These are phyloP conservation scores for Borovskyia barvae DNA, from an alignment of 208 protist genomes.

Conservation along the genomic window DNA sequence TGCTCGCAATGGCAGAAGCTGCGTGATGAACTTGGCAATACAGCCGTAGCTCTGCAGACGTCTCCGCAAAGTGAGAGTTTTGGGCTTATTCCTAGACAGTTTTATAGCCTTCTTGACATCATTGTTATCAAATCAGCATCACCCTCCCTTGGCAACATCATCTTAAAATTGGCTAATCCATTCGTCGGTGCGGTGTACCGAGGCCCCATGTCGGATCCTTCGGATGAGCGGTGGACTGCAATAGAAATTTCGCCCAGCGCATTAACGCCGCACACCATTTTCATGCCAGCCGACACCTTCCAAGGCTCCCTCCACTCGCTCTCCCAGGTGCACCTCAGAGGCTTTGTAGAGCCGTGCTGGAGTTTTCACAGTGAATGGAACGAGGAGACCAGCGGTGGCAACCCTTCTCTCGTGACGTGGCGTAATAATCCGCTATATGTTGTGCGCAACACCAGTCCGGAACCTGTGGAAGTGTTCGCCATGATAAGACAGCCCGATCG, in stretches of 20 bases:
- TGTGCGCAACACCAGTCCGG: conserved; percentile 37
- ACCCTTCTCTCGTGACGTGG: conserved; percentile 64
- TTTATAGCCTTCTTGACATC: conserved; percentile 60
- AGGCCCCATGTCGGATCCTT: conserved; percentile 52
- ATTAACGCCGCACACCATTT: conserved; percentile 40
- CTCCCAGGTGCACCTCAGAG: conserved; percentile 36
- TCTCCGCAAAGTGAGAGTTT: conserved; percentile 18
- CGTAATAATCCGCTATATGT: conserved; percentile 72
- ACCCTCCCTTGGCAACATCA: conserved; percentile 32
- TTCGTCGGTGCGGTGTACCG: conserved; percentile 42
- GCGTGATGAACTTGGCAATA: conserved; percentile 27
- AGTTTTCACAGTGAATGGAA: conserved; percentile 78
- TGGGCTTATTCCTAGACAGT: conserved; percentile 39
- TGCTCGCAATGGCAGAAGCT: conserved; percentile 59
- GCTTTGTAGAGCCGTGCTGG: conserved; percentile 36
- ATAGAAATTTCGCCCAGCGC: conserved; percentile 19
- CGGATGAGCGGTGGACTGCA: conserved; percentile 42
- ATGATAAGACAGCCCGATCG: conserved; percentile 77
- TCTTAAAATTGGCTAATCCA: conserved; percentile 65
- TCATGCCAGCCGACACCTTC: conserved; percentile 56
- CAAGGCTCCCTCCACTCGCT: conserved; percentile 39
- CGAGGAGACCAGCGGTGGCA: conserved; percentile 63
- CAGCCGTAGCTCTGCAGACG: conserved; percentile 28
- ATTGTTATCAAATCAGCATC: conserved; percentile 17
- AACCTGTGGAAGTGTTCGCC: conserved; percentile 44